A percentile compares a stretch with the other conserved stretches of the same genome.
Evolutionary conservation across 2,329 filamentous ascomycete species (phyloP).

Genomic region (Huntiella abstrusa): DNA sequence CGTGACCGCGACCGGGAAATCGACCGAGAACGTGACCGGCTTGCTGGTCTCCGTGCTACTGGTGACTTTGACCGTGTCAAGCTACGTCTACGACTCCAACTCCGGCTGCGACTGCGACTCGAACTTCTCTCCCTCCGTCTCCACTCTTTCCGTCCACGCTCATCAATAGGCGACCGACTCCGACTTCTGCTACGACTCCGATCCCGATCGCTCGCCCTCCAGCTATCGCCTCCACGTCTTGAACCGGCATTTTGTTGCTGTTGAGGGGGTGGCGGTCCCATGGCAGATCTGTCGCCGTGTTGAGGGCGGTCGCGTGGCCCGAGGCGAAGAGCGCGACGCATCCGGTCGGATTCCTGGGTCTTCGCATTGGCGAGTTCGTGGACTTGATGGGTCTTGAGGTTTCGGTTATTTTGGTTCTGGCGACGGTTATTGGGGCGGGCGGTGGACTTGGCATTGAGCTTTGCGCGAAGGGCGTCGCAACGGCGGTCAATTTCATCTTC

Average conservation of each 20-base stretch:
- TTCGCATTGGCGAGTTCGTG: slow-evolving; percentile 94
- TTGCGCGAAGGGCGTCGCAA: slow-evolving; percentile 25
- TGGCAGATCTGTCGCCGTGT: background rate
- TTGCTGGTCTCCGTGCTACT: background rate
- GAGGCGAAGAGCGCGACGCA: slow-evolving; percentile 55
- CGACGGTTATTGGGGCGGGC: slow-evolving; percentile 14
- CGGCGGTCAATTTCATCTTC: slow-evolving; percentile 77
- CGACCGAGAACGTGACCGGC: slow-evolving; percentile 1
- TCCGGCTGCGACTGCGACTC: background rate
- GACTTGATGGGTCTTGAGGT: slow-evolving; percentile 79
- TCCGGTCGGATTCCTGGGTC: slow-evolving; percentile 79
- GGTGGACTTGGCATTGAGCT: slow-evolving; percentile 21
- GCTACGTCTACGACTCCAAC: background rate
- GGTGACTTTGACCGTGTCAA: background rate
- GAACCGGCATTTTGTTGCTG: background rate
- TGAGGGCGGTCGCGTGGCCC: background rate
- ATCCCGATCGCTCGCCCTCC: slow-evolving; percentile 6
- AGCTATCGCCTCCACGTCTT: background rate
- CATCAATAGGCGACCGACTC: background rate
- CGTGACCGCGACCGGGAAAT: slow-evolving; percentile 7
- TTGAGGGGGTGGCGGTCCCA: background rate
- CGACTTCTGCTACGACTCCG: background rate
- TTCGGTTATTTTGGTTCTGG: slow-evolving; percentile 20
- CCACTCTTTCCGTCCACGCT: background rate
- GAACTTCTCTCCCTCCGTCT: background rate